Evolutionary conservation across 768 basidiomycete species (phyloP).

Genomic region (Paxillus ammoniavirescens): DNA sequence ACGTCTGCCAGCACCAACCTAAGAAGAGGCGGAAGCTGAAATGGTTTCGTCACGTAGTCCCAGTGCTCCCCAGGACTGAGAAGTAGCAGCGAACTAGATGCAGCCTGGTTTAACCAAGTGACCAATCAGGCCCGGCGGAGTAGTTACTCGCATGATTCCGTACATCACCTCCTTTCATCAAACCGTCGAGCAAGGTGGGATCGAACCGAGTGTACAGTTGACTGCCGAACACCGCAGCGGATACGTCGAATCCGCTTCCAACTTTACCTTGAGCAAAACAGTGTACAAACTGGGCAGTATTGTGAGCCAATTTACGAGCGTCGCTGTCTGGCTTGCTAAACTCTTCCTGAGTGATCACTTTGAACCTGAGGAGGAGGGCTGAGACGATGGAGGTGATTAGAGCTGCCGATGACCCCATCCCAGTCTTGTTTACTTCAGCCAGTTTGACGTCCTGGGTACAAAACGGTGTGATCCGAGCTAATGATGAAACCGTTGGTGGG

Average conservation of each 20-base stretch:
- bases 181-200: constrained; percentile 40
- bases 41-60: constrained; percentile 68
- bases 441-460: constrained; percentile 64
- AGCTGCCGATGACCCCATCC: constrained; percentile 94
- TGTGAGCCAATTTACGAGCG: constrained; percentile 74
- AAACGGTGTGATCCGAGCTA: constrained; percentile 76
- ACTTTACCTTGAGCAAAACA: constrained; percentile 98
- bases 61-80: constrained; percentile 60
- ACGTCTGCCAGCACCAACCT: constrained; percentile 93
- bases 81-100: constrained; percentile 19
- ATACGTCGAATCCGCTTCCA: constrained; percentile 96
- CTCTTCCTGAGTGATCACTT: constrained; percentile 52
- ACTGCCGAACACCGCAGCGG: constrained; percentile 91
- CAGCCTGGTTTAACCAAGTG: constrained; percentile 11
- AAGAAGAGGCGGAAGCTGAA: constrained; percentile 81
- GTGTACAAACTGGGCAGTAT: constrained; percentile 91
- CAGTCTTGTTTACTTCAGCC: constrained; percentile 93
- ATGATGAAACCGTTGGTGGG: constrained; percentile 60
- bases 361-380: constrained; percentile 75
- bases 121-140: constrained; percentile 1
- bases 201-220: constrained; percentile 90
- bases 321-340: constrained; percentile 43
- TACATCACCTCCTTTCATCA: constrained; percentile 26
- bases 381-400: constrained; percentile 94
- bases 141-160: constrained; percentile 2